A percentile compares a stretch with the other conserved stretches of the same genome.
These are phyloP conservation scores for Vigna reflexopilosa DNA, from an alignment of 306 rosid species.

Conservation along the genomic window DNA sequence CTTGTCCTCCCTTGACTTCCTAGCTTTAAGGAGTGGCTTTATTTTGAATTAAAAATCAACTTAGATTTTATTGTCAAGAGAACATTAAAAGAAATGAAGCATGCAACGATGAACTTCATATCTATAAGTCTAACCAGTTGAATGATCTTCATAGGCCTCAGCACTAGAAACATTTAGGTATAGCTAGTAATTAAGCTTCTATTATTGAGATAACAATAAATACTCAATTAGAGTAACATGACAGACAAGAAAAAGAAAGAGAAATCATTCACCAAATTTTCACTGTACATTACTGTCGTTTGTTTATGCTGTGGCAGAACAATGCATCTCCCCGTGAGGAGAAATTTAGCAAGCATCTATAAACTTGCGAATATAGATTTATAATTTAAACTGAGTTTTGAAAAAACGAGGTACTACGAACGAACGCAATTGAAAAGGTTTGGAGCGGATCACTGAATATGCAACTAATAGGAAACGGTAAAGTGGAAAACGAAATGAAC, in stretches of 20 bases:
- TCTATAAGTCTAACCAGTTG: too few species aligned
- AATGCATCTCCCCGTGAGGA: background rate
- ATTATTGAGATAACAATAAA: too few species aligned
- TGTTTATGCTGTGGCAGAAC: background rate
- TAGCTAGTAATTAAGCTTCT: too few species aligned
- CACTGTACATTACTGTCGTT: background rate
- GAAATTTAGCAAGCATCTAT: background rate
- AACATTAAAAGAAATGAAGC: too few species aligned
- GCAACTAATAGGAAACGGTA: background rate
- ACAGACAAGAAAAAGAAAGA: background rate
- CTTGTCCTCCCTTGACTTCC: background rate
- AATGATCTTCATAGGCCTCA: too few species aligned
- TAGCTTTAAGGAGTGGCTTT: too few species aligned
- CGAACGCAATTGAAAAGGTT: background rate
- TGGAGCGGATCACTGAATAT: background rate
- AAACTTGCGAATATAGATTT: background rate
- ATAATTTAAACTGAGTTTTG: background rate
- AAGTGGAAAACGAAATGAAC: constrained; percentile 37
- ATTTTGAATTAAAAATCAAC: too few species aligned
- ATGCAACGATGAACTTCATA: too few species aligned
- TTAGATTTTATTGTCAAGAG: too few species aligned
- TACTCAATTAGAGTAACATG: too few species aligned
- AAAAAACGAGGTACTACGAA: constrained; percentile 13
- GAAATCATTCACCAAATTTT: background rate
- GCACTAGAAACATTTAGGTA: too few species aligned